Conservation (phyloP, 164 flowering plant species). For the Santalum album region DNA sequence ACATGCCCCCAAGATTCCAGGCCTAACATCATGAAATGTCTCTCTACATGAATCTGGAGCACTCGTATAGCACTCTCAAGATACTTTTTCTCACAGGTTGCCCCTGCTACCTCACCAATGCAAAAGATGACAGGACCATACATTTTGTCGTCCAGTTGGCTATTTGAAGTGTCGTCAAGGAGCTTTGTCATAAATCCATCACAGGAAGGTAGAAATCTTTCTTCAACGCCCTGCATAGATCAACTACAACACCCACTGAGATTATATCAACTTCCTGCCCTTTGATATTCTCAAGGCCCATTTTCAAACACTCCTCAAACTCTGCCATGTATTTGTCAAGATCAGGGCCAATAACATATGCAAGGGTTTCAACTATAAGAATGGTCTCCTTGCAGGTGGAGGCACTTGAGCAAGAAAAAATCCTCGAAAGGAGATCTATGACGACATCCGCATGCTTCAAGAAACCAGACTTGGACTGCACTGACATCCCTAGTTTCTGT, state of each 20-base stretch:
- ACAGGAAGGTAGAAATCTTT: constrained; percentile 48
- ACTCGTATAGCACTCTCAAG: constrained; percentile 55
- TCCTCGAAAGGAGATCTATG: constrained; percentile 45
- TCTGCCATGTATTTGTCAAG: constrained; percentile 48
- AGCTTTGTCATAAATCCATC: constrained; percentile 60
- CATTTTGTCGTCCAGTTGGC: constrained; percentile 46
- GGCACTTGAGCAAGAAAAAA: constrained; percentile 46
- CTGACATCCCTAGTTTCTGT: constrained; percentile 45
- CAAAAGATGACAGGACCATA: constrained; percentile 57
- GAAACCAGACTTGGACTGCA: constrained; percentile 31
- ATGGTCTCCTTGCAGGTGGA: constrained; percentile 58
- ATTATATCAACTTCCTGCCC: constrained; percentile 57
- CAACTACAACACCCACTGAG: constrained; percentile 57
- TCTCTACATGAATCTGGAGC: constrained; percentile 56
- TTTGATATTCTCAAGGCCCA: constrained; percentile 61
- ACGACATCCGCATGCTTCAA: constrained; percentile 52
- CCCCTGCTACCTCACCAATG: constrained; percentile 56
- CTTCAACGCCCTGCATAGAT: constrained; percentile 54
- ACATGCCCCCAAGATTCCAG: constrained; percentile 53
- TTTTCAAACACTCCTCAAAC: constrained; percentile 43
- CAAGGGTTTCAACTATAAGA: constrained; percentile 60
- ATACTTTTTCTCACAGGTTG: constrained; percentile 58
- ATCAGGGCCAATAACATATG: constrained; percentile 40
- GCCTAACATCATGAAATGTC: constrained; percentile 36
- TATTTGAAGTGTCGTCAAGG: constrained; percentile 49